Base-by-base conservation (phyloP, 2,329 filamentous ascomycete species). In the Mariannaea sp. region DNA sequence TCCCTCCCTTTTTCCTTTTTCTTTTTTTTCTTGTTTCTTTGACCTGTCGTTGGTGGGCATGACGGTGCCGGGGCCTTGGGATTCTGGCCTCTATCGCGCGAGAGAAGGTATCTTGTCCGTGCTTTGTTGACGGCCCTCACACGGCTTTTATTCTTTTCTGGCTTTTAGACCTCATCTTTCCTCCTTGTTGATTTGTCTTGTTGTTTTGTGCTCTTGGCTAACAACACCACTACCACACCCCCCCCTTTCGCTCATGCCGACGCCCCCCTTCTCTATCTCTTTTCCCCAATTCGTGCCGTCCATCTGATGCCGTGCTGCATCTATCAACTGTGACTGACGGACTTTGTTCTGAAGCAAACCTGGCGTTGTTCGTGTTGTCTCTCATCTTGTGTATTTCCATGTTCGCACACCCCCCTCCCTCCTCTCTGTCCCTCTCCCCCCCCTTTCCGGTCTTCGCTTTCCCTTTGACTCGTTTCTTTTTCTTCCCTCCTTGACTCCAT, bases 101-200 rank as follows among this genome's bases (percentile, higher is more conserved):
- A 36, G 24, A 17, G 36, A 42, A 43, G 38, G 33, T 53, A 41
- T 49, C 43, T 16, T 53, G 51, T 53, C 51, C 51, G 51, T 53
- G 51, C 51, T 49, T 45, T 14, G 36, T 44, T 19, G 20, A 14
- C 8, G 17, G 20, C 39, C 24, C 39, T 53, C 51, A 53, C 51
- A 53, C 51, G 51, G 51, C 46, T 53, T 47, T 53, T n/a, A 27
- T 53, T 33, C 39, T 26, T 42, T 27, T 36, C 14, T 35, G 32
- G 8, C 19, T 48, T 40, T 48, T 62, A 49, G 44, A 40, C 49
- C 53, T 57, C 57, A 33, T 61, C 55, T 56, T 51, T 59, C 50
- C 26, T 38, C 20, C 33, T 51, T 33, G 33, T 47, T 47, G 43
- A 36, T 38, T 52, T 27, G 40, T 41, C 49, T 35, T 41, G 35